Percentiles rank a stretch among this genome's conserved stretches.
These are phyloP conservation scores for Ceratocystiopsis minuta DNA, from an alignment of 2,329 filamentous ascomycete species.

Conservation along the genomic window DNA sequence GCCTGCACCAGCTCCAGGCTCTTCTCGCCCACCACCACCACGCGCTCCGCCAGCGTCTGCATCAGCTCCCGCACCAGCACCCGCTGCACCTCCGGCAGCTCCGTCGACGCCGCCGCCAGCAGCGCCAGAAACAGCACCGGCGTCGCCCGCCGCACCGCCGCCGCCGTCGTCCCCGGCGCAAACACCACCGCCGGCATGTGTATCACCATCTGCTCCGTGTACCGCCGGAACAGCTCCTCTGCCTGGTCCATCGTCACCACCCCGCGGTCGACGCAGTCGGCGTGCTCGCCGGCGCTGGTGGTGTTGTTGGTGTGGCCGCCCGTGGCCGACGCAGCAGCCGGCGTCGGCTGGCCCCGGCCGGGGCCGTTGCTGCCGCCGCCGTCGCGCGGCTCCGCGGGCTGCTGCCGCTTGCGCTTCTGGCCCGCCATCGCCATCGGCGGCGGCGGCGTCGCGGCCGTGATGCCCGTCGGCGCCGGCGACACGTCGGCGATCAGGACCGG, in stretches of 20 bases:
- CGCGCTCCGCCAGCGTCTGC: slow-evolving; percentile 52
- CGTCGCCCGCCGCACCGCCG: slow-evolving; percentile 37
- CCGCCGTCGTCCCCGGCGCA: slow-evolving; percentile 30
- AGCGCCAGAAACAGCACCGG: slow-evolving; percentile 55
- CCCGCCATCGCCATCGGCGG: slow-evolving; percentile 14
- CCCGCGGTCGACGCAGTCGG: slow-evolving; percentile 40
- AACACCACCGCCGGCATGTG: slow-evolving; percentile 48
- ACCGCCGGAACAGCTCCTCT: slow-evolving; percentile 35
- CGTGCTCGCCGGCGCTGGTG: slow-evolving; percentile 10
- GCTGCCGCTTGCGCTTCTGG: slow-evolving; percentile 21
- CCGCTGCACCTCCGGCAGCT: slow-evolving; percentile 37
- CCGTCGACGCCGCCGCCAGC: slow-evolving; percentile 45
- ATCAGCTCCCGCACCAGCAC: slow-evolving; percentile 51
- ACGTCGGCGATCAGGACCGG: no score
- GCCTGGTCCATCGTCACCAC: slow-evolving; percentile 38
- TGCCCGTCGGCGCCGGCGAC: no score
- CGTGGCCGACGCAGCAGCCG: no score
- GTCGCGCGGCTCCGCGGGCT: slow-evolving; percentile 1
- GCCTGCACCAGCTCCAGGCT: slow-evolving; percentile 69
- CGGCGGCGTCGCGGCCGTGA: no score
- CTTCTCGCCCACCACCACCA: slow-evolving; percentile 62
- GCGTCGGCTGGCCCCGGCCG: no score
- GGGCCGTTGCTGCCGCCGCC: neutral
- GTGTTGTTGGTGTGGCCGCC: neutral
- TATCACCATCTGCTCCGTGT: slow-evolving; percentile 38